Percentiles rank a stretch among this genome's conserved stretches.
phyloP scores from a whole-genome alignment of 495 filamentous ascomycete genomes.

The Aspergillus carlsbadensis region DNA sequence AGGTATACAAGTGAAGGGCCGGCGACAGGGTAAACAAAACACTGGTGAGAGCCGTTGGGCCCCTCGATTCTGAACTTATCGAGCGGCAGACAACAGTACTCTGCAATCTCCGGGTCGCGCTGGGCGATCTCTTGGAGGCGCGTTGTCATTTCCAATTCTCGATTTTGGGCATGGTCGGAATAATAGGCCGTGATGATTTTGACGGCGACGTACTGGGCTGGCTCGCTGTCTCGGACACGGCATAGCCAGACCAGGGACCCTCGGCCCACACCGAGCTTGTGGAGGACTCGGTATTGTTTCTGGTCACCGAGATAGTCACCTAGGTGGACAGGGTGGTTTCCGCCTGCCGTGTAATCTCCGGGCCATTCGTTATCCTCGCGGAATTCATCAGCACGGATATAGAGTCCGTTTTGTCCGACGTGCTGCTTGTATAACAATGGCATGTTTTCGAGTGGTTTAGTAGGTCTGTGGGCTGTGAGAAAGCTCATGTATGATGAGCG shows the following conservation, averaged over 20 bases:
- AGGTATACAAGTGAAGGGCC: not conserved
- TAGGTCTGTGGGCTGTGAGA: too few species aligned
- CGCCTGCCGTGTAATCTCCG: not conserved
- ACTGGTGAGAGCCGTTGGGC: not conserved
- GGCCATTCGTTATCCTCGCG: not conserved
- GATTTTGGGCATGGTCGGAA: not conserved
- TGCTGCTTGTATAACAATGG: too few species aligned
- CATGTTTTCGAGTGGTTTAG: too few species aligned
- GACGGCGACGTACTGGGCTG: not conserved
- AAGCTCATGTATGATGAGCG: too few species aligned
- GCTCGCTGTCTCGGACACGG: not conserved
- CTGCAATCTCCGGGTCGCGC: not conserved
- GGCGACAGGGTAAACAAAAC: not conserved
- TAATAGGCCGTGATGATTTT: not conserved
- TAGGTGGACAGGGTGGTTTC: not conserved
- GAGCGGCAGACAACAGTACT: not conserved
- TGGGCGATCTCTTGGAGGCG: not conserved
- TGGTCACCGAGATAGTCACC: not conserved
- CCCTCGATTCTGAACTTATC: not conserved
- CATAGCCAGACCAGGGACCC: not conserved
- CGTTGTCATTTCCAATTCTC: not conserved
- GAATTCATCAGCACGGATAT: too few species aligned
- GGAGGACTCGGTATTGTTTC: not conserved
- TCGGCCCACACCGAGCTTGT: not conserved
- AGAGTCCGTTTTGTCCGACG: too few species aligned